phyloP scores from a whole-genome alignment of 352 stramenopile species.

The Detonula confervacea region DNA sequence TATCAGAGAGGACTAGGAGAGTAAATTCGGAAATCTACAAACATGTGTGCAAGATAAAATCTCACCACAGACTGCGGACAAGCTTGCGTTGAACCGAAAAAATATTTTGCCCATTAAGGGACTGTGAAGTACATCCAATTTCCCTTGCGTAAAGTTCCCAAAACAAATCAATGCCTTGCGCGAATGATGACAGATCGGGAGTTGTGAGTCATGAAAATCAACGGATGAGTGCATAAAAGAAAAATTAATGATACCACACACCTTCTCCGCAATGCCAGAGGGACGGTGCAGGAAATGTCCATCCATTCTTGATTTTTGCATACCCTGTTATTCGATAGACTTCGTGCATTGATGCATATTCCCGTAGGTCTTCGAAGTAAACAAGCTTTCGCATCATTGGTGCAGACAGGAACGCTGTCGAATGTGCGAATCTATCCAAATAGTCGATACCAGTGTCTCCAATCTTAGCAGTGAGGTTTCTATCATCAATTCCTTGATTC shows the following conservation, averaged over 20 bases:
- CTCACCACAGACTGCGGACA: conserved; percentile 53
- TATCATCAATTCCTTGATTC: conserved; percentile 48
- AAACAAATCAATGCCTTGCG: conserved; percentile 68
- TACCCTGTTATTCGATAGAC: conserved; percentile 60
- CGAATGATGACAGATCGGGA: too few species aligned
- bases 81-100: conserved; percentile 58
- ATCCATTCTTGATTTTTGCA: conserved; percentile 8
- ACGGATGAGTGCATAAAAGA: too few species aligned
- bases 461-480: conserved; percentile 37
- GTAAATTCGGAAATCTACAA: too few species aligned
- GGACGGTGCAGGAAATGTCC: conserved; percentile 49
- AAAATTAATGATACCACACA: too few species aligned
- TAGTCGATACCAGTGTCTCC: conserved; percentile 2
- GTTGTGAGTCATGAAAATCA: too few species aligned
- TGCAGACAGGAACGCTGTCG: conserved; percentile 49
- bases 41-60: background rate
- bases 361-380: conserved; percentile 63
- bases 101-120: conserved; percentile 59
- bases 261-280: conserved; percentile 55
- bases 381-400: conserved; percentile 50
- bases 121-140: conserved; percentile 50
- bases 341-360: conserved; percentile 53
- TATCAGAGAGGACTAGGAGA: too few species aligned
- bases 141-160: conserved; percentile 61
- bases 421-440: conserved; percentile 16